Evolutionary conservation across 495 filamentous ascomycete species (phyloP), one percentile per base, ranked within the genome.

Genomic region (Lasiosphaeria ovina): DNA sequence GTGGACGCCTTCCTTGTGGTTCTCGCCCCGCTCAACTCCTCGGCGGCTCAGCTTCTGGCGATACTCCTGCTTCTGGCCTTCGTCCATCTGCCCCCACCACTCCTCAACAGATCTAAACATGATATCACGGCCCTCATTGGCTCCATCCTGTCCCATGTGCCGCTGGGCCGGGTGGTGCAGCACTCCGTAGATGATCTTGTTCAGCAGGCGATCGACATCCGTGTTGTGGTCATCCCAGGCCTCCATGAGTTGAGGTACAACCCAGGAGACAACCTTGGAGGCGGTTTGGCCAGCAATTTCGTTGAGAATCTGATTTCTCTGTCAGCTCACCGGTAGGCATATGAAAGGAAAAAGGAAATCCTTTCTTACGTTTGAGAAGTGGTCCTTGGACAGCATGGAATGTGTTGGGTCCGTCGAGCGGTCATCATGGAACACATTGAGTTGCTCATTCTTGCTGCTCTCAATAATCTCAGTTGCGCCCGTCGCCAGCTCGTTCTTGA

Each of bases 351-450:
- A 5, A 14, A 36, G 11, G 1, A 35, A 32, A 14, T n/a, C 0
- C 4, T 11, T 31, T 64, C 76, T 71, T 70, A 77, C 75, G 66
- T 92, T 91, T 50, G 87, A 87, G 71, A 95, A 96, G 69, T 96
- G 92, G 66, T 96, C 92, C 78, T 97, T 97, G 48, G 89, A 90
- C 17, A 97, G 82, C 92, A 96, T 97, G n/a, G 89, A 92, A 72
- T 97, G 92, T 9, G 92, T 97, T 7, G 92, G 92, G 68, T 97
- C 87, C 24, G 84, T 83, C 53, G 72, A 88, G 42, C 77, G 49
- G 62, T 93, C 86, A 63, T 97, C 86, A n/a, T 87, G 67, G 73
- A 95, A 97, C 34, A 97, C 91, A 55, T 91, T 82, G 62, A 87
- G 84, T 72, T 97, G 92, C 71, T 92, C 85, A 45, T 89, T 83